Conservation (phyloP, 805 yeast species). For the Ogataea methylovora region DNA sequence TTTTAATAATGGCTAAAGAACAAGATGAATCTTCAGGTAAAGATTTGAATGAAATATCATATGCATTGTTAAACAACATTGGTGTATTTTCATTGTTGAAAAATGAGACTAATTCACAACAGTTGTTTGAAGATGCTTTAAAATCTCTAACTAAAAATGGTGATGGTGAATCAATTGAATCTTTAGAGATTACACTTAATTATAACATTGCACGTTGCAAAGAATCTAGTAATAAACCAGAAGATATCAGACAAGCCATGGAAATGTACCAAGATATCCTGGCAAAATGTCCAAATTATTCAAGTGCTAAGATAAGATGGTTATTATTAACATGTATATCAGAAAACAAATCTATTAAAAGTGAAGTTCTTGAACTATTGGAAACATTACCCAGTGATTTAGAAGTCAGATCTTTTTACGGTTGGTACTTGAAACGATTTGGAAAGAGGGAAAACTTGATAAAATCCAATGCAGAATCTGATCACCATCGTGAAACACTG, state of each 20-base stretch:
- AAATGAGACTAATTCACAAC: constrained; percentile 38
- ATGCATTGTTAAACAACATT: constrained; percentile 68
- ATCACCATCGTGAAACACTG: constrained; percentile 79
- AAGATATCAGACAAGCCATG: constrained; percentile 21
- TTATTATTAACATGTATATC: constrained; percentile 53
- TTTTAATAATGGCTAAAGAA: constrained; percentile 40
- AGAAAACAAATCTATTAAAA: constrained; percentile 39
- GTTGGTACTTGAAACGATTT: constrained; percentile 73
- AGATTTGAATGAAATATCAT: constrained; percentile 38
- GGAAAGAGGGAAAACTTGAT: constrained; percentile 44
- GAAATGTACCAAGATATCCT: constrained; percentile 49
- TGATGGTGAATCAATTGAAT: constrained; percentile 13
- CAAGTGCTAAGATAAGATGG: constrained; percentile 67
- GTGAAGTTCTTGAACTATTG: constrained; percentile 50
- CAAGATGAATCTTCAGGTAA: constrained; percentile 32
- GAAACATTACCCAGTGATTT: constrained; percentile 49
- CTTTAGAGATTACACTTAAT: constrained; percentile 36
- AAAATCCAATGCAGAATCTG: constrained; percentile 55
- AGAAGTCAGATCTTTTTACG: constrained; percentile 85
- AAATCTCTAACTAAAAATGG: constrained; percentile 27
- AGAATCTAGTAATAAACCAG: constrained; percentile 23
- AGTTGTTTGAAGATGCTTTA: constrained; percentile 35
- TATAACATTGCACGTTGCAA: constrained; percentile 74
- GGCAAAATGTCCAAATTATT: constrained; percentile 55
- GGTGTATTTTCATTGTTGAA: constrained; percentile 76